Base-by-base conservation (phyloP, 306 rosid species). In the Rubus parviflorus region DNA sequence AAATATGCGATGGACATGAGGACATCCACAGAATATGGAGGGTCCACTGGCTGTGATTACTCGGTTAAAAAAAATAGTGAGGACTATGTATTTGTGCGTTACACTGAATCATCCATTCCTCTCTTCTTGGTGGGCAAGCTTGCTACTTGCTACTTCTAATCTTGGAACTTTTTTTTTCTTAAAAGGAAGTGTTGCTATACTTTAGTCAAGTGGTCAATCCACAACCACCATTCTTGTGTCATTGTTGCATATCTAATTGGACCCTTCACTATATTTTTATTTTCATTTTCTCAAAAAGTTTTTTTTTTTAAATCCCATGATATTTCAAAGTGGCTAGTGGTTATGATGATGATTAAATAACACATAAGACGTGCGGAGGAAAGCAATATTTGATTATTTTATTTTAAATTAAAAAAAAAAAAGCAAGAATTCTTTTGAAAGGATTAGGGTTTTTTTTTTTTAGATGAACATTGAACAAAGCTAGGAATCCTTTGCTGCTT, bases 331-430 rank as follows among this genome's bases (percentile, higher is more conserved):
- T 53, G 86, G 84, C 52, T 35, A 62, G 35, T 62, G 68, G 43
- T 12, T 62, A 35, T 62, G 80, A 86, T 85, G 89, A 91, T 91
- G 90, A 88, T 88, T 86, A 81, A 91, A 89, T 83, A 88, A 86
- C 86, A 76, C 81, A 77, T 77, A 80, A 85, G 86, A 86, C 92
- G 86, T 86, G 94, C 92, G 73, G 83, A 69, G 79, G 74, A 87
- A 81, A 66, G 57, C 37, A 25, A 74, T 16, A 23, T 65, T 57
- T 77, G 74, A 23, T 12, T 69, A 51, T 57, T 62, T 53, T 74
- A 37, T 25, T n/a, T 3, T 16, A 7, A 75, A 11, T 61, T 13
- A 22, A 53, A 14, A 30, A 14, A 15, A 12, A 23, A 5, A 30
- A 61, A 30, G n/a, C 67, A 35, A 61, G 7, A 25, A 30, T 23